Conservation (phyloP, 2,329 filamentous ascomycete species). For the Myriangium duriaei region DNA sequence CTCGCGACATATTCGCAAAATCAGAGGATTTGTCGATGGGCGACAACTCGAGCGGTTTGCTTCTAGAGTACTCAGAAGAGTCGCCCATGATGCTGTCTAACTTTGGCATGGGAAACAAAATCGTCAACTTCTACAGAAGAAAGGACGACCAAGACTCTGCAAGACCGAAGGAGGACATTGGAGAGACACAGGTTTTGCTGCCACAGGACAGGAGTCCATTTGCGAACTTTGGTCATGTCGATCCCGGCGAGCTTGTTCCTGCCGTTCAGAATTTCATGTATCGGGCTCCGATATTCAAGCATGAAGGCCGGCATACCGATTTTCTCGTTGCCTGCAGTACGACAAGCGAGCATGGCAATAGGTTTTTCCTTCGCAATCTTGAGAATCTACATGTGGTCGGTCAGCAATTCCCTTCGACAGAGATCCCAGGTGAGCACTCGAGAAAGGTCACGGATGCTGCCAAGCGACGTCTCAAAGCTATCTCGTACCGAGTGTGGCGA, state of each 20-base stretch:
- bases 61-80: constrained; percentile 94
- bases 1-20: constrained; percentile 63
- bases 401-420: constrained; percentile 81
- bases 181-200: constrained; percentile 75
- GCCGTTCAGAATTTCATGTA: constrained; percentile 95
- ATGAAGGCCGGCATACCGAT: constrained; percentile 63
- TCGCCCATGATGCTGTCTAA: constrained; percentile 85
- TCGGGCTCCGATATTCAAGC: constrained; percentile 83
- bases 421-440: constrained; percentile 87
- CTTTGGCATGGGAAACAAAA: constrained; percentile 90
- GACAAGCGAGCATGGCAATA: constrained; percentile 64
- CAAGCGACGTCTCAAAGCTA: constrained; percentile 93
- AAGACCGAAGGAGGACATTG: constrained; percentile 69
- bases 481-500: constrained; percentile 77
- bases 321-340: constrained; percentile 77
- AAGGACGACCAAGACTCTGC: constrained; percentile 66
- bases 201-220: constrained; percentile 95
- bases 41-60: constrained; percentile 76
- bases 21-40: constrained; percentile 74
- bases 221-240: constrained; percentile 84
- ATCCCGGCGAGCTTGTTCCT: constrained; percentile 78
- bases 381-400: constrained; percentile 86
- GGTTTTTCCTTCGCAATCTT: constrained; percentile 76
- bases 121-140: constrained; percentile 93
- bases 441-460: constrained; percentile 93